Percentiles rank a stretch among this genome's conserved stretches.
These are phyloP conservation scores for Pascua guehoae DNA, from an alignment of 1,284 basidiomycete genomes.

Conservation along the genomic window DNA sequence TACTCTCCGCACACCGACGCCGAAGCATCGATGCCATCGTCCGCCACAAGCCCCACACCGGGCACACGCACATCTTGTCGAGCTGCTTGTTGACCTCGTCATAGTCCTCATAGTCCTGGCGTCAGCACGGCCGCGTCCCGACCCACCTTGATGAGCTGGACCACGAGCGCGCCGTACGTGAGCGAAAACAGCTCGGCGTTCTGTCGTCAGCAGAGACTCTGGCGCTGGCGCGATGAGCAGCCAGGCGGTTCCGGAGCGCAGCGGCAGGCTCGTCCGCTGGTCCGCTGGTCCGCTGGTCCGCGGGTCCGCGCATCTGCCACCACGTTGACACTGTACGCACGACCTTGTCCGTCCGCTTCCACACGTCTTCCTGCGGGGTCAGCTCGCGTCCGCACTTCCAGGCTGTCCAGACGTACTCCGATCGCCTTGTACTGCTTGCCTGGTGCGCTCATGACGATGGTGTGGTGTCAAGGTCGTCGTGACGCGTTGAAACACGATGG, in stretches of 20 bases:
- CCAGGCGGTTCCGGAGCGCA: too few relatives aligned
- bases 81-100: constrained; percentile 67
- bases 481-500: too few relatives aligned
- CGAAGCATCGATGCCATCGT: neutral
- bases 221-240: neutral
- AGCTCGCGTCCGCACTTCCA: constrained; percentile 2
- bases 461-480: neutral
- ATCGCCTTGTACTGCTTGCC: constrained; percentile 49
- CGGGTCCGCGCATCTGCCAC: too few relatives aligned
- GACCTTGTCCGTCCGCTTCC: constrained; percentile 90
- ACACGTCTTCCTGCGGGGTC: constrained; percentile 67
- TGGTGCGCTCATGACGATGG: constrained; percentile 15
- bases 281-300: too few relatives aligned
- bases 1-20: neutral
- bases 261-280: too few relatives aligned
- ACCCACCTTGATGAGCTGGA: constrained; percentile 81
- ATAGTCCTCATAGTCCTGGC: constrained; percentile 90
- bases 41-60: neutral
- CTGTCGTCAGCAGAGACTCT: neutral
- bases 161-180: constrained; percentile 95
- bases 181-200: constrained; percentile 96
- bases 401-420: constrained; percentile 23
- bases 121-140: constrained; percentile 4
- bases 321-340: constrained; percentile 53
- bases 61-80: constrained; percentile 57